Evolutionary conservation across 495 filamentous ascomycete genomes (phyloP), one percentile per base, ranked within the genome.

Genomic region (Lophium mytilinum): DNA sequence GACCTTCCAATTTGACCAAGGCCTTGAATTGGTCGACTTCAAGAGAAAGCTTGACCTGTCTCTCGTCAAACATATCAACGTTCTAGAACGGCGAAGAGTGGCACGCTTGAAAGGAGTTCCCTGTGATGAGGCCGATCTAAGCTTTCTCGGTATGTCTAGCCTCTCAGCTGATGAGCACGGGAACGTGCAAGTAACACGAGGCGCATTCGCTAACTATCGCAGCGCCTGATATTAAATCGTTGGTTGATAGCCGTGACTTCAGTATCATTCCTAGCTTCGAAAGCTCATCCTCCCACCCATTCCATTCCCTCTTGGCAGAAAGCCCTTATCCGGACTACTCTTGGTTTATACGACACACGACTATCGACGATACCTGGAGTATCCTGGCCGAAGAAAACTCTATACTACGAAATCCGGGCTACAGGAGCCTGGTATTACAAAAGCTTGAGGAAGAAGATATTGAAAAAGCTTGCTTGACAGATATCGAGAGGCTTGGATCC

Each of bases 1-100:
- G 11, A 33, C 42, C 9, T 60, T 60, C 33, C 12, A 49, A 12
- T 60, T 37, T 36, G 57, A 64, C 30, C 52, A 59, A 24, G 43
- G 42, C 19, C 21, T 55, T 21, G 61, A 57, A 18, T n/a, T 60
- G 11, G 34, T 50, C 15, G 48, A 56, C 3, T 51, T 64, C 15
- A 53, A 57, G 24, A 35, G 37, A 4, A 43, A 55, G 14, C 37
- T 57, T 12, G 37, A 21, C 18, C 40, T 18, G 2, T 60, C 57
- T 19, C 15, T 60, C 11, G 53, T 58, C 4, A 65, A 61, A 21
- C 58, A 61, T 43, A 30, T 57, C n/a, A 51, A 50, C 19, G 18
- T 61, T 10, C 11, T 65, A 14, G 58, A 61, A 36, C 54, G 49
- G 4, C 49, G 58, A 50, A 33, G 55, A 21, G 58, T 65, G 43